These are phyloP conservation scores for Talaromyces liani DNA, from an alignment of 495 filamentous ascomycete genomes.

Conservation along the genomic window DNA sequence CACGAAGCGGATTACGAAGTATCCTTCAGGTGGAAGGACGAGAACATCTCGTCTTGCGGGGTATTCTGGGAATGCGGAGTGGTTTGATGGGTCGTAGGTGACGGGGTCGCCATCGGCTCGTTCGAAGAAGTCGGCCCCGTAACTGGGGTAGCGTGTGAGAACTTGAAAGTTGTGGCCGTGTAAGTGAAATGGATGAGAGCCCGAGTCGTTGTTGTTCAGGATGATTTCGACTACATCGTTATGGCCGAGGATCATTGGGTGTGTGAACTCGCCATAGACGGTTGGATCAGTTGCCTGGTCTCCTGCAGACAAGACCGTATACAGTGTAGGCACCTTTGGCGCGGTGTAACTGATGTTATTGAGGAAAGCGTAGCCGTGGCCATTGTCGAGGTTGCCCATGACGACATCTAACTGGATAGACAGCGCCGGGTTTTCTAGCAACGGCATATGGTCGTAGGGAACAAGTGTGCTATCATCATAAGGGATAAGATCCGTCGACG, in stretches of 20 bases:
- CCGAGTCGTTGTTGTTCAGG: slow-evolving; percentile 69
- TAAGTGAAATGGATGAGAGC: slow-evolving; percentile 79
- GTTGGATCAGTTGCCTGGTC: slow-evolving; percentile 49
- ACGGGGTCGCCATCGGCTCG: slow-evolving; percentile 28
- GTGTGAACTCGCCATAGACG: slow-evolving; percentile 69
- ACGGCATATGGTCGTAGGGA: slow-evolving; percentile 36
- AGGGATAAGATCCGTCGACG: slow-evolving; percentile 24
- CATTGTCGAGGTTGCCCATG: slow-evolving; percentile 42
- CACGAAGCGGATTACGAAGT: slow-evolving; percentile 60
- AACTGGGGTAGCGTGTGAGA: slow-evolving; percentile 39
- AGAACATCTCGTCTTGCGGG: slow-evolving; percentile 53
- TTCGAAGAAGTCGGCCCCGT: slow-evolving; percentile 33
- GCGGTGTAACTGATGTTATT: slow-evolving; percentile 68
- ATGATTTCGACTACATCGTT: slow-evolving; percentile 68
- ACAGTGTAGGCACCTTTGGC: slow-evolving; percentile 76
- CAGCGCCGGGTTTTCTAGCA: slow-evolving; percentile 20
- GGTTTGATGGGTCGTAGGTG: slow-evolving; percentile 30
- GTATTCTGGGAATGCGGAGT: slow-evolving; percentile 24
- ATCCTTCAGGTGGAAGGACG: slow-evolving; percentile 44
- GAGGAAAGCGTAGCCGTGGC: slow-evolving; percentile 57
- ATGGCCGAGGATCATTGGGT: slow-evolving; percentile 60
- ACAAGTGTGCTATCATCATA: slow-evolving; percentile 51
- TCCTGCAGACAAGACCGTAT: slow-evolving; percentile 62
- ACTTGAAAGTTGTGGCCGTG: slow-evolving; percentile 84
- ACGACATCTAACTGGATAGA: slow-evolving; percentile 25